A percentile compares a stretch with the other conserved stretches of the same genome.
These are phyloP conservation scores for Ganoderma meredithae DNA, from an alignment of 1,284 basidiomycete genomes.

Conservation along the genomic window DNA sequence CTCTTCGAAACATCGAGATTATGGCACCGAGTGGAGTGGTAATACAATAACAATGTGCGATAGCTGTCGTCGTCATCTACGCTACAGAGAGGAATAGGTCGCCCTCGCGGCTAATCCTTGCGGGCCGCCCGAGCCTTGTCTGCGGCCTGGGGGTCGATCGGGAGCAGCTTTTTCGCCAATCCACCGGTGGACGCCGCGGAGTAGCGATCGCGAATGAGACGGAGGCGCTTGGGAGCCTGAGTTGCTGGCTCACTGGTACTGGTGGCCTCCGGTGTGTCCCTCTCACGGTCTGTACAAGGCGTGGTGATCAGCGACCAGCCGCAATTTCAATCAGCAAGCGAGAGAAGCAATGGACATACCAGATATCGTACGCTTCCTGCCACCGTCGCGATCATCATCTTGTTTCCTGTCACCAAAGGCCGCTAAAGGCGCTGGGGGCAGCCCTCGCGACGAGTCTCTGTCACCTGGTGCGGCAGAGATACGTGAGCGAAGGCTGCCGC, in stretches of 20 bases:
- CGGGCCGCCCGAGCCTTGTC: constrained; percentile 59
- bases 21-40: constrained; percentile 21
- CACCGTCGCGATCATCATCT: constrained; percentile 70
- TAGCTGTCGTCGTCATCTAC: constrained; percentile 29
- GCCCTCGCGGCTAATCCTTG: constrained; percentile 48
- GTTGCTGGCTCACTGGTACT: constrained; percentile 33
- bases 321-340: neutral
- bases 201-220: constrained; percentile 54
- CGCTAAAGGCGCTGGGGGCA: constrained; percentile 46
- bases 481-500: constrained; percentile 68
- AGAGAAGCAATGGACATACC: constrained; percentile 51
- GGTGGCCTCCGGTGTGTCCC: constrained; percentile 45
- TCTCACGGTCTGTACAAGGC: constrained; percentile 55
- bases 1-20: constrained; percentile 13
- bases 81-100: constrained; percentile 24
- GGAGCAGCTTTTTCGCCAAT: constrained; percentile 63
- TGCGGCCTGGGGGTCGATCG: constrained; percentile 63
- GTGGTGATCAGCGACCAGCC: constrained; percentile 3
- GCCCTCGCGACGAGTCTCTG: constrained; percentile 47
- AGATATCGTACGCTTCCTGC: constrained; percentile 69
- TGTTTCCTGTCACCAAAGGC: constrained; percentile 29
- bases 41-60: constrained; percentile 34
- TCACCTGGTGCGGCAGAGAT: constrained; percentile 53
- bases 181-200: constrained; percentile 35
- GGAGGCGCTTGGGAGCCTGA: constrained; percentile 45